A percentile compares a stretch with the other conserved stretches of the same genome.
Conservation (phyloP, 495 filamentous ascomycete species). For the Neurospora hispaniola region DNA sequence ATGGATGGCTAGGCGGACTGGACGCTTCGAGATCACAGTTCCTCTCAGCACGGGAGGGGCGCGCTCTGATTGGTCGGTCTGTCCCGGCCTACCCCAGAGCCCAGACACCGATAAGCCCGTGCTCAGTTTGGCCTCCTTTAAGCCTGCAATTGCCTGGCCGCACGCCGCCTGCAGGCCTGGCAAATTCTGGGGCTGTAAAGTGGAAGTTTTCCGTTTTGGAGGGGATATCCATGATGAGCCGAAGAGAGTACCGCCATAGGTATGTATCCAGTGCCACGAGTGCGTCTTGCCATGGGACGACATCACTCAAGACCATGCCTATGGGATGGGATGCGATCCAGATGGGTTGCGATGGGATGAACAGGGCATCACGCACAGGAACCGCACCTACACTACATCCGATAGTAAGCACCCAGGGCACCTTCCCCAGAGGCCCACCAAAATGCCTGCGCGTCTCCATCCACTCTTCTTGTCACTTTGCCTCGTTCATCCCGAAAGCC, state of each 20-base stretch:
- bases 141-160: slow-evolving; percentile 1
- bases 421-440: neutral
- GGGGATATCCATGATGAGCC: neutral
- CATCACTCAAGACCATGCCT: neutral
- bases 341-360: neutral
- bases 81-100: neutral
- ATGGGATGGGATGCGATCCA: neutral
- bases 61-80: slow-evolving; percentile 18
- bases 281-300: neutral
- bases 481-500: neutral
- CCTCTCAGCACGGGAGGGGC: slow-evolving; percentile 9
- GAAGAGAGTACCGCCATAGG: neutral
- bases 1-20: neutral
- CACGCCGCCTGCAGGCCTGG: slow-evolving; percentile 6
- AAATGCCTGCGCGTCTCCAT: neutral
- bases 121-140: slow-evolving; percentile 7
- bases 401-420: neutral
- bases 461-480: neutral
- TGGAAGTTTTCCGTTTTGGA: neutral
- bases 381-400: neutral
- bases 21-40: slow-evolving; percentile 21
- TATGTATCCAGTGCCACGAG: neutral
- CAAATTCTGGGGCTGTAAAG: neutral
- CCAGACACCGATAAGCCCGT: slow-evolving; percentile 12
- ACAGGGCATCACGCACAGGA: neutral